Evolutionary conservation across 371 early-diverging fungal species (phyloP).

Genomic region (Fennellomyces sp.): DNA sequence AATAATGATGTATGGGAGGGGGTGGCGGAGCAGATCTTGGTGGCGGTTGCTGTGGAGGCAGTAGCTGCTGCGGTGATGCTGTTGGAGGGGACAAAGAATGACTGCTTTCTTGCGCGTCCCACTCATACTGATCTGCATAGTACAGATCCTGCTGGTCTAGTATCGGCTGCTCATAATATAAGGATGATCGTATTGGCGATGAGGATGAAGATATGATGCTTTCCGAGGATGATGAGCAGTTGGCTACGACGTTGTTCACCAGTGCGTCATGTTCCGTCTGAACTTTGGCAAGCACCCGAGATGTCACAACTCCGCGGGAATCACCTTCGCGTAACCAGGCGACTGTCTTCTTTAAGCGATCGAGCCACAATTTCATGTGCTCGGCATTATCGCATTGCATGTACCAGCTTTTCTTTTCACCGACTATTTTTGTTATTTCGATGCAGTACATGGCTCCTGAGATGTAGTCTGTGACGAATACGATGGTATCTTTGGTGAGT

Average conservation of each 20-base stretch:
- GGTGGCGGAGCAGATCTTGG: constrained; percentile 2
- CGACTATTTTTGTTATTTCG: constrained; percentile 30
- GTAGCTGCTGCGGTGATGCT: neutral
- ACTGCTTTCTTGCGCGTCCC: no score
- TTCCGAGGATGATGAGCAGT: neutral
- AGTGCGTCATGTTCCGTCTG: constrained; percentile 23
- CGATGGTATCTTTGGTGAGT: constrained; percentile 29
- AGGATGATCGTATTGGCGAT: neutral
- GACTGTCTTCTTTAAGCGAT: constrained; percentile 30
- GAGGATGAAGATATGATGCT: neutral
- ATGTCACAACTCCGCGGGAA: neutral
- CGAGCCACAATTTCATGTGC: constrained; percentile 38
- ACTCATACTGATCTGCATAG: constrained; percentile 10
- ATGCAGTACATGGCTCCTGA: constrained; percentile 32
- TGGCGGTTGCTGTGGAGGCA: constrained; percentile 11
- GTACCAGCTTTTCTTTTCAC: constrained; percentile 25
- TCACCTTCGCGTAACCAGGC: constrained; percentile 17
- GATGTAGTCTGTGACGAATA: constrained; percentile 40
- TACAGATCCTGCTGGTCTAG: neutral
- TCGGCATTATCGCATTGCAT: constrained; percentile 35
- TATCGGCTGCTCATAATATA: neutral
- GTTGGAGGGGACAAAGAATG: neutral
- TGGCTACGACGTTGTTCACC: constrained; percentile 4
- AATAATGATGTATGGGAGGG: neutral
- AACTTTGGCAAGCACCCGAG: constrained; percentile 1